These are phyloP conservation scores for Solanum habrochaites DNA, from an alignment of 257 asterid genomes.

Conservation along the genomic window DNA sequence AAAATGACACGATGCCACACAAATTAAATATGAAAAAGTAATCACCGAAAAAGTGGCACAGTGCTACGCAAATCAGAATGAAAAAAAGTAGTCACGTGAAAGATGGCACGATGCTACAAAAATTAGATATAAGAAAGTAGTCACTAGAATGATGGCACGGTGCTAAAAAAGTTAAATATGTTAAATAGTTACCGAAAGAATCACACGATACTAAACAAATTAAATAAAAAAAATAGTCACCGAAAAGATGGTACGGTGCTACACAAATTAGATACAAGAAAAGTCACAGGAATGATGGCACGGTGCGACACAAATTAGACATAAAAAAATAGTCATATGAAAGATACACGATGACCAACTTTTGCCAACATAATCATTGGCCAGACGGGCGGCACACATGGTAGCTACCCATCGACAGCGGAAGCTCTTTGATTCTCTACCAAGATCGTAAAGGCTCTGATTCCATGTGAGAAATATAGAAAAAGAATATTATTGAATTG, in stretches of 20 bases:
- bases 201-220: not conserved
- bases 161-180: not conserved
- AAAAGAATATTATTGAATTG: too few species aligned
- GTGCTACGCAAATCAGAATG: not conserved
- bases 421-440: not conserved
- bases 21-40: not conserved
- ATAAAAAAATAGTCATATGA: not conserved
- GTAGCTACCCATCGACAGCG: too few species aligned
- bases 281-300: not conserved
- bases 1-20: not conserved
- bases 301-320: not conserved
- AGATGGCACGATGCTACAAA: not conserved
- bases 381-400: too few species aligned
- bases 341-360: not conserved
- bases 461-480: not conserved
- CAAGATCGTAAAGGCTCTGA: not conserved
- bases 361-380: not conserved
- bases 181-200: not conserved
- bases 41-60: not conserved
- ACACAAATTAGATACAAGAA: too few species aligned
- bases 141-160: not conserved
- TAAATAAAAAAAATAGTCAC: not conserved
- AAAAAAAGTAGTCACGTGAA: not conserved
- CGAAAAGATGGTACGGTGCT: not conserved
- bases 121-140: too few species aligned